Percentiles rank a stretch among this genome's conserved stretches.
phyloP scores from a whole-genome alignment of 331 rosid species.

The Cydonia oblonga region DNA sequence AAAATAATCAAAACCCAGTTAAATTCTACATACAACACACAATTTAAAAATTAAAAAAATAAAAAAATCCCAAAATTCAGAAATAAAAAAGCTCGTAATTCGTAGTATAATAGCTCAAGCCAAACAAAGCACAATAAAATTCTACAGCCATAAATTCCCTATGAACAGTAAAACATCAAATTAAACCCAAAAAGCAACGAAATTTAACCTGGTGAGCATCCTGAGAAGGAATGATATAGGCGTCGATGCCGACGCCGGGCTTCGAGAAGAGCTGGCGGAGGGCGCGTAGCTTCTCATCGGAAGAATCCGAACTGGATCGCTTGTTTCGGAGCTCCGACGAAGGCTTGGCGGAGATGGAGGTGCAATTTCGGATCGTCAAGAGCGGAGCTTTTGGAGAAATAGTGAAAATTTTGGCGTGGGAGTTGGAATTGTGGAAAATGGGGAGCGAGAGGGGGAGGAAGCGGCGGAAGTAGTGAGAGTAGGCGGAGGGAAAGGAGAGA shows the following conservation, averaged over 20 bases:
- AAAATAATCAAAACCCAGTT: background rate
- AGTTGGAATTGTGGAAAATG: slow-evolving; percentile 21
- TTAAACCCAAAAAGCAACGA: background rate
- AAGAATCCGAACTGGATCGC: slow-evolving; percentile 7
- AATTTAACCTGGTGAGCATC: slow-evolving; percentile 88
- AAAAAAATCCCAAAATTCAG: too few relatives aligned
- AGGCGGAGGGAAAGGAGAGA: slow-evolving; percentile 14
- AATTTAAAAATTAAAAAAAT: too few relatives aligned
- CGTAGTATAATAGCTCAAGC: too few relatives aligned
- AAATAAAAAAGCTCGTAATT: too few relatives aligned
- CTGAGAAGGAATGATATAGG: slow-evolving; percentile 82
- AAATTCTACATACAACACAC: too few relatives aligned
- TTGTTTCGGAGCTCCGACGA: slow-evolving; percentile 46
- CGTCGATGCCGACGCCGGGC: slow-evolving; percentile 57
- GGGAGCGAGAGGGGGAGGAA: slow-evolving; percentile 27
- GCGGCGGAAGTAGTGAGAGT: slow-evolving; percentile 16
- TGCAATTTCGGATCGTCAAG: slow-evolving; percentile 35
- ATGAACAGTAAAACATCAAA: background rate
- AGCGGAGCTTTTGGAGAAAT: slow-evolving; percentile 10
- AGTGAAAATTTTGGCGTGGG: slow-evolving; percentile 13
- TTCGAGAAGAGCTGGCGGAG: slow-evolving; percentile 65
- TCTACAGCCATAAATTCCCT: too few relatives aligned
- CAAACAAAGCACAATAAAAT: too few relatives aligned
- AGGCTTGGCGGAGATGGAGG: slow-evolving; percentile 53
- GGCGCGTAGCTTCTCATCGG: slow-evolving; percentile 51